These are phyloP conservation scores for Yamadazyma endophytica DNA, from an alignment of 805 yeast genomes.

Conservation along the genomic window DNA sequence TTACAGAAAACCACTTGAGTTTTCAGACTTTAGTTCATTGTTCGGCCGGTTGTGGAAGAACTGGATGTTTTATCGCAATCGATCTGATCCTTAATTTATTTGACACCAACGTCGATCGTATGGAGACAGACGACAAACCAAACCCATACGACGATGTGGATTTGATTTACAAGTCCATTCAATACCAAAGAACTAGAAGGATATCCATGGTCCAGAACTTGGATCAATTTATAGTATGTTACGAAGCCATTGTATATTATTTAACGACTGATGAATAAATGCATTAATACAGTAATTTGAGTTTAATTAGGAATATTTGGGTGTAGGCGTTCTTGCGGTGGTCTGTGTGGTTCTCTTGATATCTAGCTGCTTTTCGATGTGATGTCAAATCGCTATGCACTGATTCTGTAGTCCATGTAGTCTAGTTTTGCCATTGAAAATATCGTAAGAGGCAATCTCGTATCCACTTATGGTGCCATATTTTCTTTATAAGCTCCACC, in stretches of 20 bases:
- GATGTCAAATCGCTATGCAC: no score
- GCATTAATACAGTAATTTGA: no score
- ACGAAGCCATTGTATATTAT: slow-evolving; percentile 49
- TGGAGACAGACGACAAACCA: slow-evolving; percentile 2
- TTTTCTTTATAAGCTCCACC: no score
- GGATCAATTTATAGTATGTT: slow-evolving; percentile 70
- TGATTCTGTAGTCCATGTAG: no score
- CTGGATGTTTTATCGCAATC: slow-evolving; percentile 48
- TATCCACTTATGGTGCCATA: no score
- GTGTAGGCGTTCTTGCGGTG: no score
- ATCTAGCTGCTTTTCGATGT: no score
- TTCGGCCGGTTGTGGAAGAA: slow-evolving; percentile 59
- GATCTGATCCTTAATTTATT: slow-evolving; percentile 36
- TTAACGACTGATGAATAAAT: slow-evolving; percentile 6
- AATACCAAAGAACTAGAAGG: slow-evolving; percentile 67
- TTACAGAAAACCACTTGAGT: slow-evolving; percentile 9
- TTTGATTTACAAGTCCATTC: slow-evolving; percentile 58
- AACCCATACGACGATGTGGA: slow-evolving; percentile 38
- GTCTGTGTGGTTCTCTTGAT: no score
- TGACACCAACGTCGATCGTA: neutral
- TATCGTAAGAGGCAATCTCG: no score
- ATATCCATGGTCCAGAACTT: slow-evolving; percentile 82
- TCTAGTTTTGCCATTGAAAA: no score
- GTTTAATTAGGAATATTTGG: no score
- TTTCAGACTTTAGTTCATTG: slow-evolving; percentile 42